Percentiles rank a stretch among this genome's conserved stretches.
Conservation (phyloP, 2,329 filamentous ascomycete species). For the Penicillium sp. region DNA sequence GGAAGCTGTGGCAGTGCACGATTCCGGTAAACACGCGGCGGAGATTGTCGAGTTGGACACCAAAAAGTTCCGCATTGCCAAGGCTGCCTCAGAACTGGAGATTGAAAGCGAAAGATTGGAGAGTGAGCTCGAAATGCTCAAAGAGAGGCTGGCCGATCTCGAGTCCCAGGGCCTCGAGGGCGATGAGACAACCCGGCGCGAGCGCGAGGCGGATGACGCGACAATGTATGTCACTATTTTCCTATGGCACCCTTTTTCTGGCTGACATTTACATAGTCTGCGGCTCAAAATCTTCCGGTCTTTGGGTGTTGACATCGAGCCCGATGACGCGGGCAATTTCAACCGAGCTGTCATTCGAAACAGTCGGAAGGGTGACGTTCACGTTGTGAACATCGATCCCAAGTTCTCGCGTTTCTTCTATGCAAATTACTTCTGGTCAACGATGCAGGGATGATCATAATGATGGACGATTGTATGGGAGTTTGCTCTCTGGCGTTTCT, state of each 20-base stretch:
- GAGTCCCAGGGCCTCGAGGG: slow-evolving; percentile 88
- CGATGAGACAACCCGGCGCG: slow-evolving; percentile 52
- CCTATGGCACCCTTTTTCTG: neutral
- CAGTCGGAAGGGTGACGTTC: slow-evolving; percentile 83
- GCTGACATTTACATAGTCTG: slow-evolving; percentile 51
- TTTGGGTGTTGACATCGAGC: slow-evolving; percentile 86
- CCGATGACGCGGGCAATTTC: slow-evolving; percentile 77
- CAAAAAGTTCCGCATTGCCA: slow-evolving; percentile 92
- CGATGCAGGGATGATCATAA: slow-evolving; percentile 57
- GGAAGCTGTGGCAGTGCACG: slow-evolving; percentile 74
- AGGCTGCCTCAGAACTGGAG: slow-evolving; percentile 83
- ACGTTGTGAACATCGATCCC: slow-evolving; percentile 90
- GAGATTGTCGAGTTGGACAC: slow-evolving; percentile 87
- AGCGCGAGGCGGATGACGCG: slow-evolving; percentile 53
- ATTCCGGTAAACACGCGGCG: slow-evolving; percentile 75
- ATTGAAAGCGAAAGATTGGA: slow-evolving; percentile 93
- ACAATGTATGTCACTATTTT: slow-evolving; percentile 41
- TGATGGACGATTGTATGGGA: neutral
- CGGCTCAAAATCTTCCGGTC: slow-evolving; percentile 89
- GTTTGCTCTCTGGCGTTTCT: slow-evolving; percentile 21
- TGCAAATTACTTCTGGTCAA: slow-evolving; percentile 95
- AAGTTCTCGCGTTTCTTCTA: slow-evolving; percentile 92
- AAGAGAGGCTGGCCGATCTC: slow-evolving; percentile 74
- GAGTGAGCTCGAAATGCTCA: slow-evolving; percentile 73
- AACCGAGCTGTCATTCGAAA: slow-evolving; percentile 83